Percentiles rank a stretch among this genome's conserved stretches.
Evolutionary conservation across 345 rosid species (phyloP).

Genomic region (Euphorbia lathyris): DNA sequence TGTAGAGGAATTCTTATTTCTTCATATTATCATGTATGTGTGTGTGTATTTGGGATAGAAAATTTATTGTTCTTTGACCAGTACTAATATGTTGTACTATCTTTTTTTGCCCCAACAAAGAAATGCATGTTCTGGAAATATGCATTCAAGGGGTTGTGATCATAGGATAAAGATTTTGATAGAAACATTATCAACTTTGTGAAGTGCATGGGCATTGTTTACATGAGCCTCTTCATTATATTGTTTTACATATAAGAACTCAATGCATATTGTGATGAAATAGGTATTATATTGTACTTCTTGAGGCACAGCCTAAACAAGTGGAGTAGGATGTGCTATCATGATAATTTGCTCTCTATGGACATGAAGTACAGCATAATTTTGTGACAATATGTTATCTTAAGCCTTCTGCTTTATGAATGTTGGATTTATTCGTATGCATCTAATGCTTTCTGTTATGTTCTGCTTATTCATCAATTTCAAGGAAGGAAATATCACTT

Average conservation of each 20-base stretch:
- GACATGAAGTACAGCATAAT: neutral
- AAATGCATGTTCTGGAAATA: neutral
- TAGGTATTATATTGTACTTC: neutral
- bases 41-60: neutral
- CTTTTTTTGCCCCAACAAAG: neutral
- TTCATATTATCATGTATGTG: neutral
- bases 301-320: neutral
- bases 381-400: neutral
- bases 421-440: neutral
- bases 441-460: neutral
- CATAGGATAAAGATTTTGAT: neutral
- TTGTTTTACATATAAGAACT: neutral
- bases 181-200: neutral
- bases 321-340: neutral
- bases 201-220: neutral
- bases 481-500: neutral
- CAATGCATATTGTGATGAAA: neutral
- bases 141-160: neutral
- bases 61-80: neutral
- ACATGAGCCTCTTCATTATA: neutral
- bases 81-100: neutral
- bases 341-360: neutral
- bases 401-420: neutral
- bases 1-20: neutral
- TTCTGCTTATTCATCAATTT: slow-evolving; percentile 8